These are phyloP conservation scores for Phlebiopsis gigantea DNA, from an alignment of 768 basidiomycete genomes.

Conservation along the genomic window DNA sequence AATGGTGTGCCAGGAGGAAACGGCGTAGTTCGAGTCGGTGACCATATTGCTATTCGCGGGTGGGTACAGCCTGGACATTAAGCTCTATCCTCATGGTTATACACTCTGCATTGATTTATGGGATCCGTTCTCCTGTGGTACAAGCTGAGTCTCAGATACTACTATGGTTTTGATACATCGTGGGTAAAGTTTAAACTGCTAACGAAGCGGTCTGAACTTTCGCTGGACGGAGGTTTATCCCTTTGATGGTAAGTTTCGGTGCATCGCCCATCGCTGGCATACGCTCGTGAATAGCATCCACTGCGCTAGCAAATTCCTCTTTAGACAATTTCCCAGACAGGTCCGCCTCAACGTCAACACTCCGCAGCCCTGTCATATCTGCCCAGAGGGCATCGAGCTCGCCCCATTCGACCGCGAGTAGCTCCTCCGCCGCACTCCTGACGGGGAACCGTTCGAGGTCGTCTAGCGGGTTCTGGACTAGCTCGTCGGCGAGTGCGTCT, in stretches of 20 bases:
- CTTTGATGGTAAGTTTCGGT: neutral
- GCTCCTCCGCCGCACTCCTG: neutral
- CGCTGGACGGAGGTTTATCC: neutral
- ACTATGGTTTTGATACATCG: neutral
- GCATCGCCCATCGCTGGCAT: neutral
- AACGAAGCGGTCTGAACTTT: neutral
- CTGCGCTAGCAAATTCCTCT: neutral
- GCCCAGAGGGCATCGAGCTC: neutral
- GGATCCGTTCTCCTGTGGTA: too few species aligned
- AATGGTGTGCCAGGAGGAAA: slow-evolving; percentile 49
- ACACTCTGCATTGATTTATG: neutral
- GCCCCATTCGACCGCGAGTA: neutral
- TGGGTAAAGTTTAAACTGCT: too few species aligned
- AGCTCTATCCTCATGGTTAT: neutral
- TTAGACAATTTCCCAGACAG: neutral
- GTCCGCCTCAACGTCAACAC: neutral
- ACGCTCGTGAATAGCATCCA: neutral
- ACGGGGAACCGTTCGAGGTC: neutral
- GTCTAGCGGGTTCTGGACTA: neutral
- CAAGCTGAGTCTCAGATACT: too few species aligned
- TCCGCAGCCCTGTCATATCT: neutral
- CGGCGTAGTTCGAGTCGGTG: slow-evolving; percentile 59
- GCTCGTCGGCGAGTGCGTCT: neutral
- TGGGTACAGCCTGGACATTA: slow-evolving; percentile 14
- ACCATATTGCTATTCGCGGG: slow-evolving; percentile 35